Evolutionary conservation across 2,329 filamentous ascomycete species (phyloP).

Genomic region (Fusarium penzigii): DNA sequence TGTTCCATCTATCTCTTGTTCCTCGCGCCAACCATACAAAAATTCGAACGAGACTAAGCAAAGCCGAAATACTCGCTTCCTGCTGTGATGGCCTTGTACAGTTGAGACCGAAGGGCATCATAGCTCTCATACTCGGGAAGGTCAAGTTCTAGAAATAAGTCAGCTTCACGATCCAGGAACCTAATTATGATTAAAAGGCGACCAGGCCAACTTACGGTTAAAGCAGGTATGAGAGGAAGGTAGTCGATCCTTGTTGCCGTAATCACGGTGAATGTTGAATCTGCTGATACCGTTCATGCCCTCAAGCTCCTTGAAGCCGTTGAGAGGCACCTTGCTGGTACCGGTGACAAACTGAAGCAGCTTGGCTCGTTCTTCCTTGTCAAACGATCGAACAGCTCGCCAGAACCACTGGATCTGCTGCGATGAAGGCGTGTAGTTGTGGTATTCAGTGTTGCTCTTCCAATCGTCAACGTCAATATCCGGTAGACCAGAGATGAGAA

Average conservation of each 20-base stretch:
- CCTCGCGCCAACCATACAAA: slow-evolving; percentile 21
- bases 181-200: slow-evolving; percentile 31
- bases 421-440: slow-evolving; percentile 93
- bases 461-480: slow-evolving; percentile 98
- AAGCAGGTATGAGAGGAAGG: slow-evolving; percentile 98
- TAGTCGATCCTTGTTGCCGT: slow-evolving; percentile 91
- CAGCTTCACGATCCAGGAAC: slow-evolving; percentile 37
- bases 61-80: slow-evolving; percentile 98
- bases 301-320: slow-evolving; percentile 98
- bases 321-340: slow-evolving; percentile 96
- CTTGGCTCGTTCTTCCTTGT: slow-evolving; percentile 98
- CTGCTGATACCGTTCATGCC: slow-evolving; percentile 98
- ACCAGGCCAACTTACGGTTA: slow-evolving; percentile 75
- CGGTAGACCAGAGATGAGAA: slow-evolving; percentile 93
- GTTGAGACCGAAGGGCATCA: slow-evolving; percentile 80
- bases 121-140: slow-evolving; percentile 98
- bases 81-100: slow-evolving; percentile 96
- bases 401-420: slow-evolving; percentile 99
- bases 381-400: slow-evolving; percentile 94
- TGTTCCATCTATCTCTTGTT: slow-evolving; percentile 16
- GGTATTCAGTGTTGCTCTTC: slow-evolving; percentile 98
- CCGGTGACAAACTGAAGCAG: slow-evolving; percentile 97
- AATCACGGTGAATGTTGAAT: slow-evolving; percentile 99
- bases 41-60: slow-evolving; percentile 57
- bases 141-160: slow-evolving; percentile 75